Evolutionary conservation across 768 basidiomycete species (phyloP).

Genomic region (Udeniomyces megalosporus): DNA sequence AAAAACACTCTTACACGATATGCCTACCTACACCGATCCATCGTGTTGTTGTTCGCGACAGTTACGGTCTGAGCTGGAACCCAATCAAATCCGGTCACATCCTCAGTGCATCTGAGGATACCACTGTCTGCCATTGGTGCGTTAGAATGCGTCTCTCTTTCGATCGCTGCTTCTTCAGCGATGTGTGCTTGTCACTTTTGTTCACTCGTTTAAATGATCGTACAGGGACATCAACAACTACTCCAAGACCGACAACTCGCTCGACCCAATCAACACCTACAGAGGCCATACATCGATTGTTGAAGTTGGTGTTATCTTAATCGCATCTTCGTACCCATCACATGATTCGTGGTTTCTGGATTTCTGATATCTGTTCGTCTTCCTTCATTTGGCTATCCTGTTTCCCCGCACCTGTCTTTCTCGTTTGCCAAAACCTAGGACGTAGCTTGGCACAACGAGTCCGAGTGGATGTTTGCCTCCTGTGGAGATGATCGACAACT

Average conservation of each 20-base stretch:
- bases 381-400: background rate
- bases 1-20: no score
- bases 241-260: conserved; percentile 50
- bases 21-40: no score
- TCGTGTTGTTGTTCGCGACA: conserved; percentile 25
- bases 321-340: no score
- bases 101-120: conserved; percentile 85
- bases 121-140: conserved; percentile 86
- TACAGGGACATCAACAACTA: conserved; percentile 83
- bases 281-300: conserved; percentile 81
- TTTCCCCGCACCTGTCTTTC: background rate
- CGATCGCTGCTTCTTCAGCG: background rate
- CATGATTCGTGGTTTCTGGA: no score
- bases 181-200: background rate
- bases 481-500: conserved; percentile 92
- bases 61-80: conserved; percentile 90
- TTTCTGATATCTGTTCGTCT: background rate
- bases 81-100: conserved; percentile 66
- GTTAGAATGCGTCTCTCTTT: conserved; percentile 18
- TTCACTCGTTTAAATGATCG: background rate
- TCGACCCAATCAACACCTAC: conserved; percentile 75
- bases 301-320: conserved; percentile 60
- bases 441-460: conserved; percentile 80
- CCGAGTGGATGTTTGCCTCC: conserved; percentile 75
- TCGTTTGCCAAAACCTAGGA: conserved; percentile 44